Evolutionary conservation across 192 early-diverging fungal species (phyloP), one percentile per base, ranked within the genome.

Genomic region (Podila horticola): DNA sequence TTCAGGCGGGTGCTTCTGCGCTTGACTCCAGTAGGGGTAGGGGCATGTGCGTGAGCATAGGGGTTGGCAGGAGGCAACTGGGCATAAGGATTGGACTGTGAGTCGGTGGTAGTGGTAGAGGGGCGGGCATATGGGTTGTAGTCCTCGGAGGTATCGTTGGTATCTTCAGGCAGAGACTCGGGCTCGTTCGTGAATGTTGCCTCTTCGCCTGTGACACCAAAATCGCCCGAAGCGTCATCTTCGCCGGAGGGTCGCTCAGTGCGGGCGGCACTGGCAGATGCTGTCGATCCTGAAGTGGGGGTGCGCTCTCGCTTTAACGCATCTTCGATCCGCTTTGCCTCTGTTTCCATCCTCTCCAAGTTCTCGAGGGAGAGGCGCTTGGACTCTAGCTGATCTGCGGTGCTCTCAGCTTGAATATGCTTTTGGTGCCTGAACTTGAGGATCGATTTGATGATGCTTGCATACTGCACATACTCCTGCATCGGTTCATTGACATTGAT

Each of bases 391-490:
- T 88, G 87, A 22, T 92, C 94, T 20, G 90, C 86, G 6, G 94
- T 91, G 67, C 90, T 86, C 51, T 97, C 94, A 17, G 94, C 85
- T 74, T 97, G 94, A 82, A 92, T 85, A 75, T 99, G 95, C 75
- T 94, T 92, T 60, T 92, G 86, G 72, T 96, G 92, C 22, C 98
- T 85, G 84, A 94, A 95, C 57, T 90, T 88, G 22, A 99, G 88
- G 12, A 97, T 92, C 69, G 91, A 90, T 68, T 96, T 97, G 69
- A 99, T 94, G n/a, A 91, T 88, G 30, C 88, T 84, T 24, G 96
- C 90, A 69, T 94, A 96, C 86, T 95, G 94, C n/a, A 89, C 86
- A 72, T 99, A 97, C 83, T 97, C 94, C 66, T 93, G 92, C 71
- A 98, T 84, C 6, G 94, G 94, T 61, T 95, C 95, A 19, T 90